Evolutionary conservation across 2,329 filamentous ascomycete genomes (phyloP).

Genomic region (Bipolaris gigantea): DNA sequence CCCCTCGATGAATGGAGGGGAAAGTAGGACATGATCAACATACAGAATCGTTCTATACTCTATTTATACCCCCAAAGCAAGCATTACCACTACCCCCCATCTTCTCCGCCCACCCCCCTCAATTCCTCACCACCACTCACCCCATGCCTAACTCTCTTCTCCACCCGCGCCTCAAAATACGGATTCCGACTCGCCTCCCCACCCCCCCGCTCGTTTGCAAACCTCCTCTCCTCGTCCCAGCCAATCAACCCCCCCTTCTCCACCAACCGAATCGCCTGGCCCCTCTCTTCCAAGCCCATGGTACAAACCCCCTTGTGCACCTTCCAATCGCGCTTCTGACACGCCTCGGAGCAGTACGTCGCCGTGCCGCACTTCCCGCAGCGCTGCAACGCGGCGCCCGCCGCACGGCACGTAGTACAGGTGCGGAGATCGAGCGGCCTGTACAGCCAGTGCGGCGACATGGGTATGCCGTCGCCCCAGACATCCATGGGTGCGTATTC

Average conservation of each 20-base stretch:
- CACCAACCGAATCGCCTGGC: conserved; percentile 22
- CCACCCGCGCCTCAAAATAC: conserved; percentile 17
- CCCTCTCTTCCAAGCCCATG: conserved; percentile 26
- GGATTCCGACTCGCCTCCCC: conserved; percentile 23
- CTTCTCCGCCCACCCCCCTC: no score
- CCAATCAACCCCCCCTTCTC: conserved; percentile 25
- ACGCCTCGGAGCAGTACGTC: conserved; percentile 23
- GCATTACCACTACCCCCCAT: not conserved
- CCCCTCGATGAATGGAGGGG: not conserved
- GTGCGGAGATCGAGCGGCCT: conserved; percentile 7
- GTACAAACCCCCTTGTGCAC: conserved; percentile 28
- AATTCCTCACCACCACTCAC: not conserved
- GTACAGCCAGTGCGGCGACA: conserved; percentile 30
- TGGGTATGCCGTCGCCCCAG: conserved; percentile 29
- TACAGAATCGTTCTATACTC: not conserved
- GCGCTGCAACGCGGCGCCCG: no score
- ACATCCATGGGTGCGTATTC: conserved; percentile 33
- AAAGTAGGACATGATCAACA: not conserved
- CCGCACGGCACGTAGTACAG: conserved; percentile 28
- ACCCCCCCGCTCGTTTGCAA: conserved; percentile 12
- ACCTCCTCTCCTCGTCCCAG: conserved; percentile 23
- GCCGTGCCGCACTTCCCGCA: conserved; percentile 29
- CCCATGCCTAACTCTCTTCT: not conserved
- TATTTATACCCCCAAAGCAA: no score
- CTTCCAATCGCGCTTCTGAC: conserved; percentile 26